These are phyloP conservation scores for Globisporangium mamillatum DNA, from an alignment of 352 stramenopile genomes.

Conservation along the genomic window DNA sequence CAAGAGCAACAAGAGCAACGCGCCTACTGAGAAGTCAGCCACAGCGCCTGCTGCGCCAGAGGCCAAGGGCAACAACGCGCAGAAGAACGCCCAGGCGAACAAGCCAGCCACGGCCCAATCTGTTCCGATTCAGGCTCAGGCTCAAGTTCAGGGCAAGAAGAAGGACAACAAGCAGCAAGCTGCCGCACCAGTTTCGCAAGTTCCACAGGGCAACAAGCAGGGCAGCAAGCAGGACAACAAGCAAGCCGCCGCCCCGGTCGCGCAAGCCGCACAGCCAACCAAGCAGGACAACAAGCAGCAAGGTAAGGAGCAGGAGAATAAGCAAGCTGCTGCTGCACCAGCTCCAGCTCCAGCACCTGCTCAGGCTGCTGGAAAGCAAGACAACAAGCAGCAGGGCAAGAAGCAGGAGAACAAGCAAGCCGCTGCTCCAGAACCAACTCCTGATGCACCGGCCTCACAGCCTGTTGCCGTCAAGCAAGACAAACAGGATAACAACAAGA, in stretches of 20 bases:
- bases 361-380: no score
- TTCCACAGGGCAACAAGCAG: not conserved
- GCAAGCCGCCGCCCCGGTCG: not conserved
- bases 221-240: slow-evolving; percentile 4
- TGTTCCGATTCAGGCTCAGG: not conserved
- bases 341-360: no score
- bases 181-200: no score
- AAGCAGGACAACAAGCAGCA: slow-evolving; percentile 1
- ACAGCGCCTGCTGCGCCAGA: not conserved
- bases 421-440: not conserved
- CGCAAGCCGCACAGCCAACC: not conserved
- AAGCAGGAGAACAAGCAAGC: slow-evolving; percentile 12
- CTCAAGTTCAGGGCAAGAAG: not conserved
- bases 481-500: not conserved
- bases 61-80: slow-evolving; percentile 9
- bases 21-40: not conserved
- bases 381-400: slow-evolving; percentile 8
- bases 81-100: not conserved
- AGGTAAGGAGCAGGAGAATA: no score
- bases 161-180: no score
- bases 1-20: no score
- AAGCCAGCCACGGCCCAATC: not conserved
- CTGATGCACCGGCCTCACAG: not conserved
- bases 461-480: not conserved
- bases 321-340: no score